Base-by-base conservation (phyloP, 2,329 filamentous ascomycete genomes). In the Colletotrichum caudatum region DNA sequence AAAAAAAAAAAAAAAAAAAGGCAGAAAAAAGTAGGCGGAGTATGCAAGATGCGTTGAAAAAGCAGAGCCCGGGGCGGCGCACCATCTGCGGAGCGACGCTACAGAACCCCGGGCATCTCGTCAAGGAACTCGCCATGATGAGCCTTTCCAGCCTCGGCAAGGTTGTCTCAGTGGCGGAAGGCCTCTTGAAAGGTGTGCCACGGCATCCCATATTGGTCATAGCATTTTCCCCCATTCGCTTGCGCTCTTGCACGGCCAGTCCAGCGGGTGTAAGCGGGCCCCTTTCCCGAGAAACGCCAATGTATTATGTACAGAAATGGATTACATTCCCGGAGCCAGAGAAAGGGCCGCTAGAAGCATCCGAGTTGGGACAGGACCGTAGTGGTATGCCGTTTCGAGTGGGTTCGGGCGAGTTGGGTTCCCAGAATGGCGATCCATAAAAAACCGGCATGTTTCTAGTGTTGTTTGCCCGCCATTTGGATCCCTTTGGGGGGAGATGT, bases 141-240 rank as follows among this genome's bases (percentile, higher is more conserved):
- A 53, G 53, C 29, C 20, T 37, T 16, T 46, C 46, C 16, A 63
- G 26, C 67, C 56, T 46, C 61, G 65, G 65, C 39, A 50, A 71
- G 53, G 69, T 69, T 65, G 65, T 56, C 46, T 69, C 69, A 46
- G 54, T 44, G 50, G 33, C 60, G 65, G 65, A 54, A 48, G 64
- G 65, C 65, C n/a, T n/a, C n/a, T n/a, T n/a, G n/a, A 54, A 20
- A 46, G 33, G 29, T 12, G 14, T 62, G 33, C 4, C 18, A 46
- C 44, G 20, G 44, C 12, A n/a, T n/a, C 37, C 51, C 23, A 39
- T 61, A 60, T 70, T 48, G 53, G 23, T n/a, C 65, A 56, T 59
- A 46, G 39, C 39, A 56, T 53, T 18, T 66, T 66, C 41, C 56
- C 23, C 33, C n/a, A n/a, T n/a, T 29, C 11, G 6, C 48, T 18